Percentiles rank a stretch among this genome's conserved stretches.
These are phyloP conservation scores for Aureobasidium pullulans DNA, from an alignment of 2,329 filamentous ascomycete species.

Conservation along the genomic window DNA sequence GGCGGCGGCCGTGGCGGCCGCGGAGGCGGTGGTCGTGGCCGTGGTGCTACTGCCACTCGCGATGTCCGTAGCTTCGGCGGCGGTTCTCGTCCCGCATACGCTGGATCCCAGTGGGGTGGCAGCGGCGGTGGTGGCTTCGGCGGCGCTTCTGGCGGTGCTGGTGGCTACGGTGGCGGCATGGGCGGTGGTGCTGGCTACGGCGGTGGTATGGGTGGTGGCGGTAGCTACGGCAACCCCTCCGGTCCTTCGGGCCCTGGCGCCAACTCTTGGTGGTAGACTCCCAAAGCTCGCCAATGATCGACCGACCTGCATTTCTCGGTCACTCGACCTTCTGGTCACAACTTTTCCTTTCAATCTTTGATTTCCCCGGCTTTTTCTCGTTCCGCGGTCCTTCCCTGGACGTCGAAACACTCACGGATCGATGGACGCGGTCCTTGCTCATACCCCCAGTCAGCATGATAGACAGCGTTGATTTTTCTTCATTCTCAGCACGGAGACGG, in stretches of 20 bases:
- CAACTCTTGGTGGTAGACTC: conserved; percentile 54
- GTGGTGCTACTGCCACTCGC: conserved; percentile 64
- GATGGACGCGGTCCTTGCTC: conserved; percentile 30
- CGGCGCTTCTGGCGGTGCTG: conserved; percentile 29
- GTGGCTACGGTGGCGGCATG: conserved; percentile 31
- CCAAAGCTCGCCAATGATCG: background rate
- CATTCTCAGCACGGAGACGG: conserved; percentile 14
- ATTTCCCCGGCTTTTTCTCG: conserved; percentile 19
- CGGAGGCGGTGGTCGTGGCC: conserved; percentile 63
- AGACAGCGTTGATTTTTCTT: conserved; percentile 42
- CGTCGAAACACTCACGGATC: conserved; percentile 17
- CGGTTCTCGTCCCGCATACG: conserved; percentile 50
- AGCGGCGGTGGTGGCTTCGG: conserved; percentile 36
- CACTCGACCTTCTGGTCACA: conserved; percentile 7
- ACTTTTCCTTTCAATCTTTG: conserved; percentile 20
- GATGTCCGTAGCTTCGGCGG: conserved; percentile 65
- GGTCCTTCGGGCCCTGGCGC: conserved; percentile 49
- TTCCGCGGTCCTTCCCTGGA: conserved; percentile 28
- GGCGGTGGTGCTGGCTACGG: conserved; percentile 38
- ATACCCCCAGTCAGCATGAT: conserved; percentile 42
- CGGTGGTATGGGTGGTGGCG: conserved; percentile 27
- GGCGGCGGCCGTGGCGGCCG: conserved; percentile 60
- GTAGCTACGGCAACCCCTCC: conserved; percentile 63
- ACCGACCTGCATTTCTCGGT: background rate
- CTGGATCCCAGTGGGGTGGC: conserved; percentile 48